These are phyloP conservation scores for Orbilia oligospora DNA, from an alignment of 2,329 filamentous ascomycete genomes.

Conservation along the genomic window DNA sequence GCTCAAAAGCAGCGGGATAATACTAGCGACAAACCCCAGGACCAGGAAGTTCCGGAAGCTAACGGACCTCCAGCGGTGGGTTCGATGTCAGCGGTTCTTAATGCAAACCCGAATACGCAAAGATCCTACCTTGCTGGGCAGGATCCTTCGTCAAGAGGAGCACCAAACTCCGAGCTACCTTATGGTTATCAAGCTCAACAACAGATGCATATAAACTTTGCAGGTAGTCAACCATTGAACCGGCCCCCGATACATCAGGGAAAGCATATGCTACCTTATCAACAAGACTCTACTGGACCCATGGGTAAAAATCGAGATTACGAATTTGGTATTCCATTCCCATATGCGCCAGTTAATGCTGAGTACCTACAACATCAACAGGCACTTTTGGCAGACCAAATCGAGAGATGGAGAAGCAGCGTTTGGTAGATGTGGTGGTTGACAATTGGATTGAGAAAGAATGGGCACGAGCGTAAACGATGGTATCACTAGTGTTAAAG, in stretches of 20 bases:
- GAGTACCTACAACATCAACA: constrained; percentile 59
- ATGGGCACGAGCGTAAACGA: no score
- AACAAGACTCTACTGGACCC: constrained; percentile 27
- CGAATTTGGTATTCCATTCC: constrained; percentile 55
- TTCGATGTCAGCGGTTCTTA: constrained; percentile 29
- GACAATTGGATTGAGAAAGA: no score
- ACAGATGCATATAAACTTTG: constrained; percentile 56
- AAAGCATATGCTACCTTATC: constrained; percentile 29
- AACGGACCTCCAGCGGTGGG: neutral
- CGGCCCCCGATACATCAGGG: constrained; percentile 36
- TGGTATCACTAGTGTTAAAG: neutral
- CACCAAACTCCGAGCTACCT: constrained; percentile 45
- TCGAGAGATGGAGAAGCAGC: constrained; percentile 59
- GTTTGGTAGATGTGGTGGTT: constrained; percentile 39
- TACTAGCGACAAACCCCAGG: constrained; percentile 3
- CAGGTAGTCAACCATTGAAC: constrained; percentile 27
- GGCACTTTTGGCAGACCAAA: constrained; percentile 53
- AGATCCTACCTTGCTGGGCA: constrained; percentile 22
- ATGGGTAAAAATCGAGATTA: constrained; percentile 39
- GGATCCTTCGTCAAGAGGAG: constrained; percentile 29
- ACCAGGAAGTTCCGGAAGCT: constrained; percentile 21
- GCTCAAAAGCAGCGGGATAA: constrained; percentile 42
- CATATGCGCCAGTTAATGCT: constrained; percentile 57
- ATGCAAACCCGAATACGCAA: constrained; percentile 31
- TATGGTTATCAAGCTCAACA: constrained; percentile 59